A percentile compares a stretch with the other conserved stretches of the same genome.
Conservation (phyloP, 345 rosid genomes). For the Barbarea vulgaris region DNA sequence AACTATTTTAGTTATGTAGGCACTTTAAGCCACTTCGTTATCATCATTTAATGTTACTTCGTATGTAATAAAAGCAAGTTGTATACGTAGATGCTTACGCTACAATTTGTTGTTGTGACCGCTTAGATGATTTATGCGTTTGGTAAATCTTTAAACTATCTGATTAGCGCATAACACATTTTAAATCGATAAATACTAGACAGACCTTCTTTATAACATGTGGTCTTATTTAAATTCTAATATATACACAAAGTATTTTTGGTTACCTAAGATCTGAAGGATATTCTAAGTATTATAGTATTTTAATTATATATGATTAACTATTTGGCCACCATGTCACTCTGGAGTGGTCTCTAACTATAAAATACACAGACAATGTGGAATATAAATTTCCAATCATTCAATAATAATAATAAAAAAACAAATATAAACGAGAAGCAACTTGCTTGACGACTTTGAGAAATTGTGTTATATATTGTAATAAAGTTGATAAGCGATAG, state of each 20-base stretch:
- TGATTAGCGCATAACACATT: background rate
- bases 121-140: background rate
- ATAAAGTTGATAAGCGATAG: constrained; percentile 35
- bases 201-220: background rate
- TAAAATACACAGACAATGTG: constrained; percentile 23
- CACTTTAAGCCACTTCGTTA: background rate
- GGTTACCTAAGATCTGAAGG: constrained; percentile 5
- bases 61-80: background rate
- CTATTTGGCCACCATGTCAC: constrained; percentile 8
- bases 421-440: constrained; percentile 10
- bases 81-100: background rate
- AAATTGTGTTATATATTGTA: background rate
- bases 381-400: background rate
- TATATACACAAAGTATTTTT: background rate
- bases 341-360: constrained; percentile 20
- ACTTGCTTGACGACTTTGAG: constrained; percentile 31
- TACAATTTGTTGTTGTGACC: background rate
- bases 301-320: too few relatives aligned
- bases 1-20: background rate
- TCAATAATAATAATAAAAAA: background rate
- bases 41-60: background rate
- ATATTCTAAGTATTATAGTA: constrained; percentile 25
- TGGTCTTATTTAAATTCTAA: constrained; percentile 6
- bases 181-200: background rate
- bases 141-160: background rate